Evolutionary conservation across 1,139 yeast species (phyloP).

Genomic region (Suhomyces taliae): DNA sequence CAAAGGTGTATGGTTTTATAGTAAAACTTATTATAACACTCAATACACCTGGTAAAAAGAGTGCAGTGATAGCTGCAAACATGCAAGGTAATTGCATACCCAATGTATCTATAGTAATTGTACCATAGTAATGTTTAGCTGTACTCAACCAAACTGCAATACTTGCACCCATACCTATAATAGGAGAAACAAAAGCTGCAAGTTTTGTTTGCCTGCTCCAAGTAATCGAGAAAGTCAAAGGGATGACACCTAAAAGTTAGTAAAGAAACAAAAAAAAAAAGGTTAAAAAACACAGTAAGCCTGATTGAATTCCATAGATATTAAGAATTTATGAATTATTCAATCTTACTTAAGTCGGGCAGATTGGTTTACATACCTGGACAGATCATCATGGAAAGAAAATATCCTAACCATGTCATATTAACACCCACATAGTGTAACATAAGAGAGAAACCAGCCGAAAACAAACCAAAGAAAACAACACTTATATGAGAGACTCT

Average conservation of each 20-base stretch:
- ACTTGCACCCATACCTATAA: constrained; percentile 24
- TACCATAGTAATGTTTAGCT: constrained; percentile 26
- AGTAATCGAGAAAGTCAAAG: constrained; percentile 31
- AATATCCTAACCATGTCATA: constrained; percentile 38
- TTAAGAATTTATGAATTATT: too few relatives aligned
- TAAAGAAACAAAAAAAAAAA: neutral
- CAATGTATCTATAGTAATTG: constrained; percentile 20
- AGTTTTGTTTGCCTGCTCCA: constrained; percentile 32
- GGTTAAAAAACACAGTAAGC: too few relatives aligned
- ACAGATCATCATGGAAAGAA: constrained; percentile 35
- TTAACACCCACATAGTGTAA: constrained; percentile 32
- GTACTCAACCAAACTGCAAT: constrained; percentile 27
- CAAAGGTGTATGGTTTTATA: constrained; percentile 29
- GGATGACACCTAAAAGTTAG: constrained; percentile 22
- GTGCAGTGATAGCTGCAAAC: constrained; percentile 25
- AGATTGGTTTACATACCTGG: constrained; percentile 20
- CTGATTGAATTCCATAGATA: too few relatives aligned
- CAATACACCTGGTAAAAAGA: constrained; percentile 32
- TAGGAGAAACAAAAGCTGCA: constrained; percentile 29
- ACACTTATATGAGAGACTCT: constrained; percentile 31
- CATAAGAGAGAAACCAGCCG: constrained; percentile 33
- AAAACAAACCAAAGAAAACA: constrained; percentile 28
- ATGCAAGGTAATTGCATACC: constrained; percentile 10
- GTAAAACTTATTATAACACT: constrained; percentile 28
- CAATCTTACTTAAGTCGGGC: neutral